Base-by-base conservation (phyloP, 805 yeast species). In the Nakazawaea peltata region DNA sequence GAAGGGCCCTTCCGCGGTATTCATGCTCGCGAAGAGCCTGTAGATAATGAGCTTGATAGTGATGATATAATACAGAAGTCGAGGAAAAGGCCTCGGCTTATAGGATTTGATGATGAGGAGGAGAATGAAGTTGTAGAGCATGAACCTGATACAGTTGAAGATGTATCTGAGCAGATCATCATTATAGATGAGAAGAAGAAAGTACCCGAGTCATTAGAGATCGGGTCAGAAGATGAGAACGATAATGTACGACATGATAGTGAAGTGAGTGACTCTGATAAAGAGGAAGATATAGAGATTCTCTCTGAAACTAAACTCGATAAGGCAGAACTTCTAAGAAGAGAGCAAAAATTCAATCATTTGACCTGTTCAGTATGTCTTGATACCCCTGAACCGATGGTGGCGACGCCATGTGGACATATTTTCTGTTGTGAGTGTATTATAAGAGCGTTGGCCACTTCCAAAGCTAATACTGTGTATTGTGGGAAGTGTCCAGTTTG, bases 401-500 rank as follows among this genome's bases (percentile, higher is more conserved):
- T 65, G 21, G 67, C 67, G 13, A 59, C 74, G 3, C 68, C 71
- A 0, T 75, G 81, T 52, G 81, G 81, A 0, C 81, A 75, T 48
- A 54, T 69, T 2, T 74, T 66, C 44, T 75, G 81, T 45, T 57
- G 65, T 5, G 66, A 65, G 19, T 75, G 81, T 47, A 56, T 70
- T 4, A 74, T 68, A 41, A 56, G 61, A 41, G 68, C 67, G 50
- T 65, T 70, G 23, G 67, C 71, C 10, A 63, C 60, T 45, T 73
- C 73, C 26, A 66, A 45, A 13, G 18, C 39, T 4, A 39, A 50
- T 44, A 13, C 42, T 47, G 4, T 46, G 2, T 42, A 47, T 9
- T 34, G 46, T 7, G 63, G 63, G 1, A 37, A 46, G 13, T 58
- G 63, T 41, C 54, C 61, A 1, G 41, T 58, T 23, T 58, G 63